Percentiles rank a stretch among this genome's conserved stretches.
Conservation (phyloP, 1,284 basidiomycete genomes). For the Boletus calvinii region DNA sequence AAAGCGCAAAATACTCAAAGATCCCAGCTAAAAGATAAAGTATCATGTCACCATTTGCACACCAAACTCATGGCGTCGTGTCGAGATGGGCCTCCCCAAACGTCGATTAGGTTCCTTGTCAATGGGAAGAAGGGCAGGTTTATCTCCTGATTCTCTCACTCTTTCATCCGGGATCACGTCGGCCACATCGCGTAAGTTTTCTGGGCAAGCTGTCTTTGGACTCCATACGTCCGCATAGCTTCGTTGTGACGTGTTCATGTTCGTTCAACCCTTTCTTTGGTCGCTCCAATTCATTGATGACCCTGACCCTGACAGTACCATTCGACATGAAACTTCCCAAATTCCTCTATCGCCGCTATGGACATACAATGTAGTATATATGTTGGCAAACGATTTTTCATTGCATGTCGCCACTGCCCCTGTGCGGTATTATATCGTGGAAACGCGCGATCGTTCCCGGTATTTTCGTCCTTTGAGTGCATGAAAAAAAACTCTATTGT, state of each 20-base stretch:
- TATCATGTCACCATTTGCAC: conserved; percentile 13
- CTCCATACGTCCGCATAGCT: conserved; percentile 12
- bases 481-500: conserved; percentile 22
- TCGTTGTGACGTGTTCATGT: conserved; percentile 13
- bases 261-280: conserved; percentile 13
- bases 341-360: conserved; percentile 33
- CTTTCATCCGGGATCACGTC: conserved; percentile 9
- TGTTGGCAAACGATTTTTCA: conserved; percentile 12
- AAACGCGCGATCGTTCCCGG: conserved; percentile 6
- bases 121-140: conserved; percentile 4
- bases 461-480: conserved; percentile 13
- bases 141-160: conserved; percentile 13
- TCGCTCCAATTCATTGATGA: conserved; percentile 20
- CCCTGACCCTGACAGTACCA: conserved; percentile 21
- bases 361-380: conserved; percentile 11
- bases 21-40: conserved; percentile 15
- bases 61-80: conserved; percentile 4
- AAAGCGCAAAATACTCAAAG: conserved; percentile 19
- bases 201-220: not conserved
- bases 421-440: conserved; percentile 30
- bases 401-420: conserved; percentile 28
- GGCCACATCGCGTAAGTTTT: conserved; percentile 8
- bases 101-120: conserved; percentile 12
- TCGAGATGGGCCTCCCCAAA: conserved; percentile 15
- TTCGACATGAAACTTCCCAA: conserved; percentile 12